These are phyloP conservation scores for Exophiala phaeomuriformis DNA, from an alignment of 2,329 filamentous ascomycete genomes.

Conservation along the genomic window DNA sequence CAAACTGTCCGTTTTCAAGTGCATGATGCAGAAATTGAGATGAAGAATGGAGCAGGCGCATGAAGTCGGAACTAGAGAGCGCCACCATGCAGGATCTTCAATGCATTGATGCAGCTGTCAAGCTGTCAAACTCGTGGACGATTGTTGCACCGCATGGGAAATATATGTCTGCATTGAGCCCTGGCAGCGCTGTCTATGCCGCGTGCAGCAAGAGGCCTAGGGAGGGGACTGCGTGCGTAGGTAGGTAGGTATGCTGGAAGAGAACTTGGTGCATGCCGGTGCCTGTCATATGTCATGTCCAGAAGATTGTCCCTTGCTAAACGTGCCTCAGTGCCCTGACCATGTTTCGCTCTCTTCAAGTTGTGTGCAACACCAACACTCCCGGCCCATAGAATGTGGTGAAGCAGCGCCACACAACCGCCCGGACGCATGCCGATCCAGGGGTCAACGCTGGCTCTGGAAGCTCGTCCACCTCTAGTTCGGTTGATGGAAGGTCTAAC, in stretches of 20 bases:
- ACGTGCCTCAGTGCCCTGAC: not conserved
- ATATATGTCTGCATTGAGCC: not conserved
- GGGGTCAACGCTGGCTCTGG: not conserved
- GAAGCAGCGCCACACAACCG: conserved; percentile 1
- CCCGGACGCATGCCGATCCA: not conserved
- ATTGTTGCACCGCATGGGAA: not conserved
- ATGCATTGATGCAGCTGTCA: conserved; percentile 4
- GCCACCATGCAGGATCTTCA: conserved; percentile 6
- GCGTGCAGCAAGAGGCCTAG: not conserved
- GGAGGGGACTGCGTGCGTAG: too few relatives aligned
- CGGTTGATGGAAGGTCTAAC: too few relatives aligned
- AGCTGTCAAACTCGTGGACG: not conserved
- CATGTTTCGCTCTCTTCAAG: not conserved
- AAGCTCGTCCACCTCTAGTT: not conserved
- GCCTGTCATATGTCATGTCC: not conserved
- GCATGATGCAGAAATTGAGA: not conserved
- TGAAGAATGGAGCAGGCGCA: not conserved
- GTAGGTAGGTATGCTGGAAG: too few relatives aligned
- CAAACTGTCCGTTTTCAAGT: conserved; percentile 1
- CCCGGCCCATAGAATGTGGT: not conserved
- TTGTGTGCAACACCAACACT: not conserved
- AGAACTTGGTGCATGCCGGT: not conserved
- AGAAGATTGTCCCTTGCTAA: not conserved
- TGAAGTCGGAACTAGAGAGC: not conserved
- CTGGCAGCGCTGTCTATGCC: not conserved